phyloP scores from a whole-genome alignment of 352 stramenopile genomes.

The Globisporangium nagaii region DNA sequence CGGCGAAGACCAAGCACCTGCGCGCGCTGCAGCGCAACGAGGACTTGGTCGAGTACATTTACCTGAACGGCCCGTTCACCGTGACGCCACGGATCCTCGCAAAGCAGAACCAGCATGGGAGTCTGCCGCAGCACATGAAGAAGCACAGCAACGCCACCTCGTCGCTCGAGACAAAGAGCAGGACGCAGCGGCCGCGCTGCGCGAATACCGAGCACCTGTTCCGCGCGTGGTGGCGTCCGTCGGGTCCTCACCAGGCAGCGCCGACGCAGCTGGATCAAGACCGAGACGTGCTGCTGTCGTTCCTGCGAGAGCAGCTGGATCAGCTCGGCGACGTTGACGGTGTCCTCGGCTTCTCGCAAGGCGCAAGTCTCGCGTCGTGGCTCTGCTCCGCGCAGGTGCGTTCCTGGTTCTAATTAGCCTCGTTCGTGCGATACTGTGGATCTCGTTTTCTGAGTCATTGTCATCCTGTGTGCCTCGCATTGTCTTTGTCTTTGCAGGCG shows the following conservation, averaged over 20 bases:
- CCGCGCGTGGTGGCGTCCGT: conserved; percentile 69
- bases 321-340: conserved; percentile 63
- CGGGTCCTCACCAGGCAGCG: conserved; percentile 42
- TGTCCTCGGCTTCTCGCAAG: conserved; percentile 82
- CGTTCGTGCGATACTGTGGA: too few relatives aligned
- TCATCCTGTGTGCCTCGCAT: background rate
- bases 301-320: conserved; percentile 48
- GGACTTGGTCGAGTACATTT: conserved; percentile 56
- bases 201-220: conserved; percentile 59
- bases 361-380: conserved; percentile 71
- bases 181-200: conserved; percentile 33
- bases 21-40: conserved; percentile 17
- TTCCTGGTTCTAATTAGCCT: too few relatives aligned
- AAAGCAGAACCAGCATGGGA: conserved; percentile 23
- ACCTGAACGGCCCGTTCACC: conserved; percentile 65
- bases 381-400: conserved; percentile 64
- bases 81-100: conserved; percentile 65
- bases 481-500: conserved; percentile 16
- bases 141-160: conserved; percentile 2
- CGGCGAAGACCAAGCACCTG: conserved; percentile 63
- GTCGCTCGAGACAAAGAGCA: conserved; percentile 6
- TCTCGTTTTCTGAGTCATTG: too few relatives aligned
- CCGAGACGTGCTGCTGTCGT: conserved; percentile 45
- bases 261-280: conserved; percentile 43
- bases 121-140: background rate